phyloP scores from a whole-genome alignment of 257 asterid genomes.

The Striga asiatica region DNA sequence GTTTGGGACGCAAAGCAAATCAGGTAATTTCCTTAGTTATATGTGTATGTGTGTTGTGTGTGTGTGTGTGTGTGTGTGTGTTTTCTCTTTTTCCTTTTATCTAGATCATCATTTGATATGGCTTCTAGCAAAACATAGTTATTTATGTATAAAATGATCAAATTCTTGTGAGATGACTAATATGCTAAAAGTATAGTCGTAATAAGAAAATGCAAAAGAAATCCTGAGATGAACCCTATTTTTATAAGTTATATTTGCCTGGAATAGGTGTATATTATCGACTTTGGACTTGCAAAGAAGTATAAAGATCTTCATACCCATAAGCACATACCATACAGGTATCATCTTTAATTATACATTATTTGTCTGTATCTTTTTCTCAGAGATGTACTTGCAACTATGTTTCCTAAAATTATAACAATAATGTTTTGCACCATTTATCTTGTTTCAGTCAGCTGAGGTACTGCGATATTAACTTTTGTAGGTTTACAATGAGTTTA shows the following conservation, averaged over 20 bases:
- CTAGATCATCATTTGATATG: not conserved
- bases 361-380: not conserved
- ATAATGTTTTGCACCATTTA: not conserved
- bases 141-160: not conserved
- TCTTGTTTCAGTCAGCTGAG: not conserved
- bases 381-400: not conserved
- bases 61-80: too few species aligned
- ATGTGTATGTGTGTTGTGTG: not conserved
- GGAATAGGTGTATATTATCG: constrained; percentile 64
- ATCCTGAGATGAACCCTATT: constrained; percentile 1
- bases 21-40: constrained; percentile 36
- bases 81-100: too few species aligned
- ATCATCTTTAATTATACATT: not conserved
- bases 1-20: constrained; percentile 85
- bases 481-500: too few species aligned
- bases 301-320: constrained; percentile 76
- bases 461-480: too few species aligned
- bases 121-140: not conserved
- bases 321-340: constrained; percentile 85
- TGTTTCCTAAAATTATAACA: too few species aligned
- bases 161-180: not conserved
- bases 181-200: not conserved
- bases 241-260: not conserved
- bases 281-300: constrained; percentile 88
- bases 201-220: not conserved